phyloP scores from a whole-genome alignment of 345 rosid species.

The Syzygium jambos region DNA sequence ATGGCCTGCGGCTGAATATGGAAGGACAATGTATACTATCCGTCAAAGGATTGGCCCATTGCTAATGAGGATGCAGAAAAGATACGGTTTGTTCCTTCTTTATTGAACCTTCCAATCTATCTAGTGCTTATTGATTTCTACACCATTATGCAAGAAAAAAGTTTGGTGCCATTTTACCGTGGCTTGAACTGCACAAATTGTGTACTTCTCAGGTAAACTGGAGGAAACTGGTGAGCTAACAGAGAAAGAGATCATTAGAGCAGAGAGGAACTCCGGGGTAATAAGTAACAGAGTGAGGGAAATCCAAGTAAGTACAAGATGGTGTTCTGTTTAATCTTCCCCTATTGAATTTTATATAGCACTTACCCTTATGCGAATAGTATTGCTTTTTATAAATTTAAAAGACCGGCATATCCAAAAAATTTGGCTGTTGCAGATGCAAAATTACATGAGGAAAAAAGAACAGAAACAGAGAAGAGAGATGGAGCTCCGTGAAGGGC shows the following conservation, averaged over 20 bases:
- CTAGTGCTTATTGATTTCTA: not conserved
- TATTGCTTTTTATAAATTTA: not conserved
- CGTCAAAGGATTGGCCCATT: slow-evolving; percentile 91
- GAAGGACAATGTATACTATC: slow-evolving; percentile 96
- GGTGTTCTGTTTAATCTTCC: not conserved
- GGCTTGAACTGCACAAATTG: not conserved
- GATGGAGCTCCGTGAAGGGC: slow-evolving; percentile 78
- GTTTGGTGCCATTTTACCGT: not conserved
- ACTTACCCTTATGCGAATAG: not conserved
- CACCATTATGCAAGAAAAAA: not conserved
- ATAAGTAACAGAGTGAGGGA: slow-evolving; percentile 79
- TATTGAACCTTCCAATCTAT: not conserved
- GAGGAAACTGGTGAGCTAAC: slow-evolving; percentile 68
- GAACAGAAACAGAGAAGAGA: slow-evolving; percentile 68
- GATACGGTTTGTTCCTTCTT: slow-evolving; percentile 45
- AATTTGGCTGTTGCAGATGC: slow-evolving; percentile 44
- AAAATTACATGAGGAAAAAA: slow-evolving; percentile 60
- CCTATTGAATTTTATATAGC: not conserved
- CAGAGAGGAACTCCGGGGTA: slow-evolving; percentile 89
- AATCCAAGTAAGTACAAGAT: slow-evolving; percentile 57
- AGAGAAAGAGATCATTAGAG: slow-evolving; percentile 88
- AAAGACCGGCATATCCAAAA: not conserved
- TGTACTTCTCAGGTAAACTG: slow-evolving; percentile 39
- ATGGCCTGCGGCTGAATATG: slow-evolving; percentile 98
- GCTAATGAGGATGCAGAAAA: slow-evolving; percentile 80